These are phyloP conservation scores for Zizania latifolia DNA, from an alignment of 176 grass and related monocot genomes.

Conservation along the genomic window DNA sequence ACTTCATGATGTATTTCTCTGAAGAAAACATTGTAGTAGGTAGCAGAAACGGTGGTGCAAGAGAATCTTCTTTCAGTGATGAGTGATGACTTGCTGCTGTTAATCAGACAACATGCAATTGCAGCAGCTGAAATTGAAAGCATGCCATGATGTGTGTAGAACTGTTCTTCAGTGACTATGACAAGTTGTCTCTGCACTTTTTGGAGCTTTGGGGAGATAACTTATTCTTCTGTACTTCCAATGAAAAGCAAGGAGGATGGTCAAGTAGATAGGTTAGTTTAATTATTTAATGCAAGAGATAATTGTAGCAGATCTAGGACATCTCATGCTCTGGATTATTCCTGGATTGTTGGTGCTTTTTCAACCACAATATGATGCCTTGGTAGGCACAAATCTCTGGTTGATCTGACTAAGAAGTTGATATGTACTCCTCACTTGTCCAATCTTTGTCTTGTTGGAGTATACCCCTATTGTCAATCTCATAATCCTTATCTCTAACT, in stretches of 20 bases:
- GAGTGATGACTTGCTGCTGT: neutral
- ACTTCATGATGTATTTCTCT: no score
- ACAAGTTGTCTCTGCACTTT: neutral
- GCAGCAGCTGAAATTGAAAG: neutral
- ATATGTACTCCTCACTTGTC: neutral
- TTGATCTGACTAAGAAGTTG: neutral
- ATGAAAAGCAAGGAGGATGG: neutral
- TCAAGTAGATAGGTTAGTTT: neutral
- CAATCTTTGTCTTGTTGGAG: neutral
- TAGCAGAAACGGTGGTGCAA: neutral
- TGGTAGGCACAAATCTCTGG: neutral
- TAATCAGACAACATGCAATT: neutral
- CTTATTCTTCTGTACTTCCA: slow-evolving; percentile 24
- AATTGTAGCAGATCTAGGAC: neutral
- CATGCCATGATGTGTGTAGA: neutral
- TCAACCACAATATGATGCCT: neutral
- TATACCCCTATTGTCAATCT: neutral
- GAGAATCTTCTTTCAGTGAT: neutral
- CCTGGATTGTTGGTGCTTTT: neutral
- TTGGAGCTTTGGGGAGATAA: neutral
- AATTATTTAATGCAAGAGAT: neutral
- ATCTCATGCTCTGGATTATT: neutral
- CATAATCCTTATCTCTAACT: no score
- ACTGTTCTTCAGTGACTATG: slow-evolving; percentile 32
- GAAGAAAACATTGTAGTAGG: no score